A percentile compares a stretch with the other conserved stretches of the same genome.
Conservation (phyloP, 2,329 filamentous ascomycete genomes). For the Penicillium sp. region DNA sequence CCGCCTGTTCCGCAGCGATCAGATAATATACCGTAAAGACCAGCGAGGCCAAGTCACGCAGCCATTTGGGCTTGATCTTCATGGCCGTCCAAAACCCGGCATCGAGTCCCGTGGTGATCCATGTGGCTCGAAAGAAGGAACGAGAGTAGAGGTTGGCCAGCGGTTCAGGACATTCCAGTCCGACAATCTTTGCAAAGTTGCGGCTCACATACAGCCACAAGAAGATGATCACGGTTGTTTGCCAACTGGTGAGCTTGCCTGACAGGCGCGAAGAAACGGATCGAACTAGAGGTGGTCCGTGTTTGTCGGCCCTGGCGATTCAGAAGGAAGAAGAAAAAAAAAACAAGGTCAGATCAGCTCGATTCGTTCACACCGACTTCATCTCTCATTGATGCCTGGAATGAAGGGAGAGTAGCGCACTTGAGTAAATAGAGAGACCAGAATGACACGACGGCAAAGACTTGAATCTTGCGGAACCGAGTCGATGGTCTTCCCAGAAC, state of each 20-base stretch:
- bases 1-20: constrained; percentile 84
- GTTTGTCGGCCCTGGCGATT: constrained; percentile 62
- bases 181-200: constrained; percentile 89
- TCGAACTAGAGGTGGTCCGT: constrained; percentile 76
- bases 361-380: neutral
- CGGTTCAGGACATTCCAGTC: constrained; percentile 86
- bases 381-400: neutral
- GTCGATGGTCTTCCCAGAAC: constrained; percentile 84
- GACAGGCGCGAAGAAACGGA: constrained; percentile 66
- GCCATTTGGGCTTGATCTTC: constrained; percentile 73
- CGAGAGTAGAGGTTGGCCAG: constrained; percentile 89
- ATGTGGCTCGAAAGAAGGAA: constrained; percentile 91
- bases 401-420: constrained; percentile 41
- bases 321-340: neutral
- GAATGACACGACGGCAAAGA: constrained; percentile 82
- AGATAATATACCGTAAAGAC: constrained; percentile 87
- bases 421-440: constrained; percentile 80
- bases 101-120: constrained; percentile 89
- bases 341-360: neutral
- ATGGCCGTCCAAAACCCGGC: constrained; percentile 99
- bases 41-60: constrained; percentile 75
- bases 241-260: constrained; percentile 74
- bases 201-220: constrained; percentile 85
- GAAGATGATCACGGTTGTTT: constrained; percentile 78
- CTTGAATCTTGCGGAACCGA: constrained; percentile 86